Percentiles rank a stretch among this genome's conserved stretches.
These are phyloP conservation scores for Microstegium vimineum DNA, from an alignment of 176 grass and related monocot genomes.

Conservation along the genomic window DNA sequence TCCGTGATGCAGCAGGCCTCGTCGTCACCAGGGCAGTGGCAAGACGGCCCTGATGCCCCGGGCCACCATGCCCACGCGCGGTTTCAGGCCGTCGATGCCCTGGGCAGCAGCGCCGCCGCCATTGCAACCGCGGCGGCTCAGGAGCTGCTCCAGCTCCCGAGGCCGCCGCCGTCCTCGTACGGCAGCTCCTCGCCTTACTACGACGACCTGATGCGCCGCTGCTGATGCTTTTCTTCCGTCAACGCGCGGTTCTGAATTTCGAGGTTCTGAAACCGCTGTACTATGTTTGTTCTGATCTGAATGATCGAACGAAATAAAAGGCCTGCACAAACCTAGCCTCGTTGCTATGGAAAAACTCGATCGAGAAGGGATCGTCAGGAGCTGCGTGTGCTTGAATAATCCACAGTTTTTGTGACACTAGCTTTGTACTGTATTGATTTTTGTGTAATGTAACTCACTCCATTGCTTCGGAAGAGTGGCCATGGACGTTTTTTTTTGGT, in stretches of 20 bases:
- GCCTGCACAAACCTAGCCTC: no score
- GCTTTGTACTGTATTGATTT: not conserved
- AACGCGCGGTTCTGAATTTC: not conserved
- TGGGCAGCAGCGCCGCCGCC: not conserved
- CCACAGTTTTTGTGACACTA: not conserved
- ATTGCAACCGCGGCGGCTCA: not conserved
- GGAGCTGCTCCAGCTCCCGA: constrained; percentile 19
- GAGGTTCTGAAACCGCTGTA: not conserved
- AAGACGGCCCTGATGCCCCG: not conserved
- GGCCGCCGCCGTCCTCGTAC: not conserved
- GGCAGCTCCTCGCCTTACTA: not conserved
- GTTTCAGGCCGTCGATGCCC: constrained; percentile 11
- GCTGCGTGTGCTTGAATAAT: constrained; percentile 15
- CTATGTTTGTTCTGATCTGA: not conserved
- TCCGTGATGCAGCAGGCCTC: constrained; percentile 26
- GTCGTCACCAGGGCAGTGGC: constrained; percentile 27
- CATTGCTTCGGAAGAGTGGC: no score
- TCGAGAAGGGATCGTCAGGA: not conserved
- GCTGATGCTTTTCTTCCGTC: constrained; percentile 9
- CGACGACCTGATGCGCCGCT: constrained; percentile 25
- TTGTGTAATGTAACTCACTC: not conserved
- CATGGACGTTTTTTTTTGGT: no score
- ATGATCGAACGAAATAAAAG: constrained; percentile 16
- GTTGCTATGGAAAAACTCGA: not conserved
- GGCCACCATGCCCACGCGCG: not conserved